phyloP scores from a whole-genome alignment of 441 rosid species.

The Geranium incanum region DNA sequence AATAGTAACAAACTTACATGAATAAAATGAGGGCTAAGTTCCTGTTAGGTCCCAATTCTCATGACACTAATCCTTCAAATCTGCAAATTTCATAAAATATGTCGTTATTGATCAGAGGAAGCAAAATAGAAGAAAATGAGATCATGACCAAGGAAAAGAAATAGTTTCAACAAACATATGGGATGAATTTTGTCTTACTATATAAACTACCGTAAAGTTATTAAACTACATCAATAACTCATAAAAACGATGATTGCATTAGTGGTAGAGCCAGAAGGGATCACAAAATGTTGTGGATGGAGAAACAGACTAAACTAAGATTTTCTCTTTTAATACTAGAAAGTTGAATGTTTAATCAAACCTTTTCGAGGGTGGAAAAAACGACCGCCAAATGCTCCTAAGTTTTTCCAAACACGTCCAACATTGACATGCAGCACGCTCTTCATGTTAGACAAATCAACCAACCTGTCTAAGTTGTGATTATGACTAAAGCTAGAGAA shows the following conservation, averaged over 20 bases:
- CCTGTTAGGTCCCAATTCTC: not conserved
- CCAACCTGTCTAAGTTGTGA: conserved; percentile 25
- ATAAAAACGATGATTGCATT: not conserved
- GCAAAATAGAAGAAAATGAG: not conserved
- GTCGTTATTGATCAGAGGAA: not conserved
- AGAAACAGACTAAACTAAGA: no score
- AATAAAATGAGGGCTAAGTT: not conserved
- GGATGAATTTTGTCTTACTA: not conserved
- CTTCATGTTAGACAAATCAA: conserved; percentile 28
- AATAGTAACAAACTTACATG: not conserved
- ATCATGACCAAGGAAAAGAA: not conserved
- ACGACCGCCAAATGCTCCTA: conserved; percentile 35
- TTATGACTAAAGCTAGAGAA: conserved; percentile 33
- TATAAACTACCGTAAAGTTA: not conserved
- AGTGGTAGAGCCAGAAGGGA: not conserved
- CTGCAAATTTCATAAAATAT: conserved; percentile 1
- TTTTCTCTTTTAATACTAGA: not conserved
- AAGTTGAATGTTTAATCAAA: conserved; percentile 18
- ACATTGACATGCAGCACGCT: conserved; percentile 25
- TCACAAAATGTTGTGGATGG: not conserved
- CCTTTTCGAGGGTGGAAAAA: conserved; percentile 43
- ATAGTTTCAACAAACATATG: not conserved
- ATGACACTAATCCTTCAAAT: conserved; percentile 13
- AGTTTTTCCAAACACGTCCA: conserved; percentile 32
- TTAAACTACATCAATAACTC: not conserved